Percentiles rank a stretch among this genome's conserved stretches.
Evolutionary conservation across 2,329 filamentous ascomycete genomes (phyloP).

Genomic region (Neodidymelliopsis sp.): DNA sequence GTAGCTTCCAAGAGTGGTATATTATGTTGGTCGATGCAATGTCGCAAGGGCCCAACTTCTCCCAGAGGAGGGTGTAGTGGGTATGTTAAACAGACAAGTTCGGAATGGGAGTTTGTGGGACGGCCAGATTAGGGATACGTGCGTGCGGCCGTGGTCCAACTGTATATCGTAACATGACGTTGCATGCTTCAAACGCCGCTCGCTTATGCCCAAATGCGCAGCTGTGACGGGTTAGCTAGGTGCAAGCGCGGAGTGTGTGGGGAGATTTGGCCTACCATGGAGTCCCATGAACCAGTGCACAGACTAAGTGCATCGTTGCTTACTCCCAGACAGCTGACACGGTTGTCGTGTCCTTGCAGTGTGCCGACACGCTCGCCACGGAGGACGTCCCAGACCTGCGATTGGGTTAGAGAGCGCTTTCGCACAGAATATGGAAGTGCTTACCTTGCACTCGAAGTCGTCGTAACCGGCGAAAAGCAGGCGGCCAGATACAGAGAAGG

Average conservation of each 20-base stretch:
- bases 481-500: slow-evolving; percentile 94
- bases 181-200: slow-evolving; percentile 28
- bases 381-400: slow-evolving; percentile 94
- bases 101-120: slow-evolving; percentile 21
- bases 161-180: slow-evolving; percentile 44
- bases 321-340: slow-evolving; percentile 97
- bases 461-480: slow-evolving; percentile 97
- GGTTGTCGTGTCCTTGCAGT: slow-evolving; percentile 96
- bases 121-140: slow-evolving; percentile 31
- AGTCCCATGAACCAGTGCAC: slow-evolving; percentile 99
- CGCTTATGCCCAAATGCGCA: slow-evolving; percentile 61
- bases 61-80: slow-evolving; percentile 32
- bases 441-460: slow-evolving; percentile 99
- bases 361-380: slow-evolving; percentile 97
- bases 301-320: slow-evolving; percentile 99
- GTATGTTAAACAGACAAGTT: slow-evolving; percentile 40
- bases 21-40: slow-evolving; percentile 43
- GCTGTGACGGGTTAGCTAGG: slow-evolving; percentile 47
- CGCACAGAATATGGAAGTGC: slow-evolving; percentile 35
- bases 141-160: slow-evolving; percentile 41
- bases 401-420: slow-evolving; percentile 21
- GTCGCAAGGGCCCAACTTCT: slow-evolving; percentile 29
- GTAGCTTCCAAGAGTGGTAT: slow-evolving; percentile 37
- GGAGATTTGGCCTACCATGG: slow-evolving; percentile 73
- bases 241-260: slow-evolving; percentile 1